Base-by-base conservation (phyloP, 441 rosid species). In the Viola pubescens region DNA sequence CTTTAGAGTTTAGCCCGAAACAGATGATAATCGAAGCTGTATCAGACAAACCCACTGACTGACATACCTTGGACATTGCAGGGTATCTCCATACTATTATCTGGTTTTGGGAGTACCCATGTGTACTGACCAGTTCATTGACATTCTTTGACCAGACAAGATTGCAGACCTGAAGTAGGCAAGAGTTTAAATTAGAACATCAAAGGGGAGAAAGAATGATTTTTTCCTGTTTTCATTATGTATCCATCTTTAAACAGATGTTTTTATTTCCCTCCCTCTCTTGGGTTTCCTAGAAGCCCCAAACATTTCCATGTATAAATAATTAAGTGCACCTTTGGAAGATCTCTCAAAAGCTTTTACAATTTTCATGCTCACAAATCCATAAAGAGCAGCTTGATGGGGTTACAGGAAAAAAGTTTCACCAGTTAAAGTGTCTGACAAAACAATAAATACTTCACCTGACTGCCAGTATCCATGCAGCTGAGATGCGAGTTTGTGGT, bases 81-180 rank as follows among this genome's bases (percentile, higher is more conserved):
- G 98, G 97, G 69, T 89, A 89, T 82, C 89, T 89, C 98, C 98
- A 91, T 41, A 91, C 94, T 16, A 85, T 82, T 64, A 91, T 91
- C 73, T 91, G 97, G 77, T 91, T 91, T 61, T 91, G 95, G 57
- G 98, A 91, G 82, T 87, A 91, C 40, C 98, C 98, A 58, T 91
- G 98, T 1, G 98, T 87, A 82, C 98, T 91, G 63, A 91, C 95
- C 4, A 91, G 87, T 62, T 91, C 97, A 63, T 91, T 91, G 43
- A 85, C 97, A 66, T 91, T 89, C 75, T 89, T 91, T 43, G 98
- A 89, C 98, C 98, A 91, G 51, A 79, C 97, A 48, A 91, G 88
- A 81, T 87, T 89, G 80, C 97, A 89, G 40, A 91, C 97, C 98
- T 91, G 79, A 53, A 55, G 73, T 26, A 14, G 16, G 8, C 10